Percentiles rank a stretch among this genome's conserved stretches.
These are phyloP conservation scores for Globisporangium rhizosaccharum DNA, from an alignment of 352 stramenopile species.

Conservation along the genomic window DNA sequence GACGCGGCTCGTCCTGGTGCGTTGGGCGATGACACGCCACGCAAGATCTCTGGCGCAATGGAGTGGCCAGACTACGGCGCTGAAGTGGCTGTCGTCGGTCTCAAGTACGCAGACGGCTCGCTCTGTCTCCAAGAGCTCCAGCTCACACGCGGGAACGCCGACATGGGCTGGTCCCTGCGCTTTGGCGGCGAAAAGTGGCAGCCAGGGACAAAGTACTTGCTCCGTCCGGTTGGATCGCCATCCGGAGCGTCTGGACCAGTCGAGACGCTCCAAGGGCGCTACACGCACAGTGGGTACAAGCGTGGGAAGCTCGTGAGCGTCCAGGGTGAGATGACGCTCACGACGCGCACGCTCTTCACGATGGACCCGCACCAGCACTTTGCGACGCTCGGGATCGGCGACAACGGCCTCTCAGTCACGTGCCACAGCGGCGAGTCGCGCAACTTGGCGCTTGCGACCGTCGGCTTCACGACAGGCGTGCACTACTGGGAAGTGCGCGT, in stretches of 20 bases:
- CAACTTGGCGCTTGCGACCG: constrained; percentile 77
- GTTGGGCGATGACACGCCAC: constrained; percentile 3
- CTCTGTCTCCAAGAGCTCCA: constrained; percentile 79
- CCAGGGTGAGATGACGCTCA: constrained; percentile 52
- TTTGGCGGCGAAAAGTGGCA: constrained; percentile 88
- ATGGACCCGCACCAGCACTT: constrained; percentile 81
- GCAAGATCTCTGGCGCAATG: constrained; percentile 58
- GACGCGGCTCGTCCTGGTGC: neutral
- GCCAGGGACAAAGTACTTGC: constrained; percentile 77
- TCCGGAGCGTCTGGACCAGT: constrained; percentile 9
- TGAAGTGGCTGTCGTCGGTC: constrained; percentile 58
- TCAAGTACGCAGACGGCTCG: constrained; percentile 43
- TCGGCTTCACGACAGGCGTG: constrained; percentile 87
- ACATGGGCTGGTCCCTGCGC: constrained; percentile 84
- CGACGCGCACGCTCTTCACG: constrained; percentile 76
- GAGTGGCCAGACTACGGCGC: constrained; percentile 84
- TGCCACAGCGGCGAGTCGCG: constrained; percentile 82
- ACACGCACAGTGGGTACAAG: constrained; percentile 44
- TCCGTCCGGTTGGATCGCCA: constrained; percentile 20
- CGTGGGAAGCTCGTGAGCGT: constrained; percentile 63
- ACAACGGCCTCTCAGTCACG: constrained; percentile 73
- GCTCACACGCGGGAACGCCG: constrained; percentile 69
- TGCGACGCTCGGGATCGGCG: constrained; percentile 68
- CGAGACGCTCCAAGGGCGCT: constrained; percentile 49
- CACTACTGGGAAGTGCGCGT: constrained; percentile 98